These are phyloP conservation scores for Antarctomyces pellizariae DNA, from an alignment of 495 filamentous ascomycete genomes.

Conservation along the genomic window DNA sequence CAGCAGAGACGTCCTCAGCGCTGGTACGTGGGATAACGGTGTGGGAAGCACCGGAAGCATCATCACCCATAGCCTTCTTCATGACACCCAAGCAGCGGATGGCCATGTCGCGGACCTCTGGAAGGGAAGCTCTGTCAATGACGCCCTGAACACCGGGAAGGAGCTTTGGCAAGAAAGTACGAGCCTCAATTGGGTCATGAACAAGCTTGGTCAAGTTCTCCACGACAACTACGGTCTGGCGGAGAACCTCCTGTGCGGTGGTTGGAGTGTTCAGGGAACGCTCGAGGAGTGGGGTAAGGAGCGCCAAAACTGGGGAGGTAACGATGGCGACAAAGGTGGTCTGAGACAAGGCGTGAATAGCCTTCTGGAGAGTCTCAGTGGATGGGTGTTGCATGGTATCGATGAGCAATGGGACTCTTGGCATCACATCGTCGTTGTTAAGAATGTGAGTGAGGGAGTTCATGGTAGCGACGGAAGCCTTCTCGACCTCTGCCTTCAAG, in stretches of 20 bases:
- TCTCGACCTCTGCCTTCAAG: constrained; percentile 71
- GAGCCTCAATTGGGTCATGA: constrained; percentile 87
- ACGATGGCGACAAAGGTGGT: constrained; percentile 98
- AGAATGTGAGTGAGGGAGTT: constrained; percentile 70
- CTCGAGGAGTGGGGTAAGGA: constrained; percentile 87
- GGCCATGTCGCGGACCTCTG: constrained; percentile 83
- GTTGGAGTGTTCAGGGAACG: constrained; percentile 72
- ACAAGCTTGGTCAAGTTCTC: constrained; percentile 98
- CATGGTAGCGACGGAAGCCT: constrained; percentile 80
- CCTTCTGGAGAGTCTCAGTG: constrained; percentile 69
- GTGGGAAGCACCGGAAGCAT: constrained; percentile 29
- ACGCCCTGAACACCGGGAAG: constrained; percentile 83
- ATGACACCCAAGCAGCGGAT: constrained; percentile 65
- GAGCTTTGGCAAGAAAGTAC: constrained; percentile 88
- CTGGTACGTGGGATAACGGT: constrained; percentile 48
- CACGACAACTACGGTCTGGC: constrained; percentile 91
- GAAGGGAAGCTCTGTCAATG: constrained; percentile 67
- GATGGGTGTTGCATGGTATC: constrained; percentile 90
- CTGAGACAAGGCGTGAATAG: constrained; percentile 88
- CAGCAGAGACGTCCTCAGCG: constrained; percentile 47
- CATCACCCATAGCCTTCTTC: constrained; percentile 75
- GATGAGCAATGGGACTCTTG: constrained; percentile 79
- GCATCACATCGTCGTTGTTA: constrained; percentile 89
- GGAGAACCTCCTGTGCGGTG: constrained; percentile 82
- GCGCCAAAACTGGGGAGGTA: constrained; percentile 91